Evolutionary conservation across 495 filamentous ascomycete species (phyloP).

Genomic region (Penicillium cosmopolitanum): DNA sequence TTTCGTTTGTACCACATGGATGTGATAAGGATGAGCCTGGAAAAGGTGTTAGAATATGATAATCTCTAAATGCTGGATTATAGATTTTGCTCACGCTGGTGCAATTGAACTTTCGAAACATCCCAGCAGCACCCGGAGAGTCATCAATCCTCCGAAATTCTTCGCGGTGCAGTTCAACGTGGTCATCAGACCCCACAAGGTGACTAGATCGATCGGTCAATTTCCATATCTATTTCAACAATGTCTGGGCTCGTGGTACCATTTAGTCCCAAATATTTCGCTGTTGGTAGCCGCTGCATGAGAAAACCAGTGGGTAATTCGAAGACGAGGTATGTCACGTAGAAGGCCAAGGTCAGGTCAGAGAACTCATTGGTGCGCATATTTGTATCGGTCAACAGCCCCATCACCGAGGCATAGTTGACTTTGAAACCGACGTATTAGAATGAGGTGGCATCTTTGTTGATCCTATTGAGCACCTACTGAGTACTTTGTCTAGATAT

Average conservation of each 20-base stretch:
- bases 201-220: slow-evolving; percentile 30
- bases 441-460: not conserved
- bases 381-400: slow-evolving; percentile 52
- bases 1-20: slow-evolving; percentile 39
- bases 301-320: slow-evolving; percentile 44
- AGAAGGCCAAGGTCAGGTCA: slow-evolving; percentile 56
- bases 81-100: slow-evolving; percentile 50
- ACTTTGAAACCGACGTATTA: slow-evolving; percentile 12
- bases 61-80: slow-evolving; percentile 35
- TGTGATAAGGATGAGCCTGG: slow-evolving; percentile 36
- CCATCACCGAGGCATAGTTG: slow-evolving; percentile 65
- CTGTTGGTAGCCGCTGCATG: slow-evolving; percentile 51
- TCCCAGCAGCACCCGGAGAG: slow-evolving; percentile 63
- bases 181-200: slow-evolving; percentile 63
- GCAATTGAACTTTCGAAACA: slow-evolving; percentile 68
- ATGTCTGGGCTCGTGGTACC: slow-evolving; percentile 18
- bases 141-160: slow-evolving; percentile 49
- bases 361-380: slow-evolving; percentile 57
- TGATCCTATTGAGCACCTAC: slow-evolving; percentile 16
- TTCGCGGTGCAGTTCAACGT: slow-evolving; percentile 58
- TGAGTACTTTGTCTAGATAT: slow-evolving; percentile 67
- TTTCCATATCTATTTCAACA: not conserved
- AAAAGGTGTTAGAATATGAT: slow-evolving; percentile 47
- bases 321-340: slow-evolving; percentile 51
- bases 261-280: slow-evolving; percentile 54